Conservation (phyloP, 345 rosid genomes). For the Eucalyptus pauciflora region DNA sequence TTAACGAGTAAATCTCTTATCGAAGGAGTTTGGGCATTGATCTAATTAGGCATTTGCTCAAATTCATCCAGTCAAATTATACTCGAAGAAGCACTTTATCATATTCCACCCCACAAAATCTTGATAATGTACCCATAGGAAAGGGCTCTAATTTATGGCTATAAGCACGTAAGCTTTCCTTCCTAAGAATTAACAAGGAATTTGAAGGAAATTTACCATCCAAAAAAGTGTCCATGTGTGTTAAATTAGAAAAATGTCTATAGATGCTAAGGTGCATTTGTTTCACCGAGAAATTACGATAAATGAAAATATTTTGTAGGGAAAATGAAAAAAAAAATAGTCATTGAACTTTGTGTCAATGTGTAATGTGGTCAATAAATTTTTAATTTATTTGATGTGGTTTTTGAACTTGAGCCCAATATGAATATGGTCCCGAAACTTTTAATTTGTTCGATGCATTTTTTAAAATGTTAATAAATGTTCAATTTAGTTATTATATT, state of each 20-base stretch:
- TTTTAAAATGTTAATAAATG: no score
- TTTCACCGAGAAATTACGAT: accelerated
- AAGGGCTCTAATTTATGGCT: background rate
- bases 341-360: no score
- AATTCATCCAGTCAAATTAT: background rate
- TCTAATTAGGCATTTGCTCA: background rate
- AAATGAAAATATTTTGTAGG: no score
- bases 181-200: background rate
- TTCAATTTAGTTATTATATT: accelerated
- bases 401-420: no score
- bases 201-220: background rate
- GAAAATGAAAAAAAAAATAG: no score
- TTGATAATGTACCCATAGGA: background rate
- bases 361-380: accelerated
- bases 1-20: background rate
- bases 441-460: accelerated
- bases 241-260: background rate
- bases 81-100: background rate
- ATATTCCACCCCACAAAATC: background rate
- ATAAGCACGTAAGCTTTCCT: no score
- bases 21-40: background rate
- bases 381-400: no score
- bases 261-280: background rate
- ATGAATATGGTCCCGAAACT: no score
- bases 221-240: no score